phyloP scores from a whole-genome alignment of 2,329 filamentous ascomycete species.

The Decorospora gaudefroyi region DNA sequence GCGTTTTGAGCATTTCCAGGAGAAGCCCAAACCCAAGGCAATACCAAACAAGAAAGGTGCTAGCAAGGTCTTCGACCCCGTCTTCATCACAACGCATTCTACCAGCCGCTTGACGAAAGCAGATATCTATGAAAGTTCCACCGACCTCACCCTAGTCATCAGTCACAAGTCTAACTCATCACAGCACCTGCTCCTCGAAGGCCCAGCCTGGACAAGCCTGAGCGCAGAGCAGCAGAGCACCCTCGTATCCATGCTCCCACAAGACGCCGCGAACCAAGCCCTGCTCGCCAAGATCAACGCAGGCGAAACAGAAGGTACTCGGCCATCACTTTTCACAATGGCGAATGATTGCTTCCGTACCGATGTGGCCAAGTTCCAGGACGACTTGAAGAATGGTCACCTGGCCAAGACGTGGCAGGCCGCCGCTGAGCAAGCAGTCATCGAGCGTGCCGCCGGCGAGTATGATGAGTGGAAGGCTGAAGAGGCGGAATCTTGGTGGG shows the following conservation, averaged over 20 bases:
- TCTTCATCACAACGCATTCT: slow-evolving; percentile 41
- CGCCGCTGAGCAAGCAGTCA: slow-evolving; percentile 59
- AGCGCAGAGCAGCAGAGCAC: slow-evolving; percentile 24
- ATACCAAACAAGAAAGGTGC: slow-evolving; percentile 11
- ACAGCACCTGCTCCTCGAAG: slow-evolving; percentile 40
- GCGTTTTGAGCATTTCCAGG: slow-evolving; percentile 23
- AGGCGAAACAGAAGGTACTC: slow-evolving; percentile 21
- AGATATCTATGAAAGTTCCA: slow-evolving; percentile 36
- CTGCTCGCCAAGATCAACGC: slow-evolving; percentile 19
- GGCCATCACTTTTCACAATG: slow-evolving; percentile 31
- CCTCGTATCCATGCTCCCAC: slow-evolving; percentile 34
- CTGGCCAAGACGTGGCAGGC: slow-evolving; percentile 62
- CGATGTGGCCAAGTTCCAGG: slow-evolving; percentile 59
- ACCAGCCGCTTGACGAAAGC: slow-evolving; percentile 37
- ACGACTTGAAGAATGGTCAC: slow-evolving; percentile 60
- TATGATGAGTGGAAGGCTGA: slow-evolving; percentile 62
- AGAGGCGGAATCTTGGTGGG: slow-evolving; percentile 62
- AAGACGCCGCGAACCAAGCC: slow-evolving; percentile 18
- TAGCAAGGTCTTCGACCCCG: slow-evolving; percentile 37
- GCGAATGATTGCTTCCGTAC: slow-evolving; percentile 56
- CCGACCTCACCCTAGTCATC: neutral
- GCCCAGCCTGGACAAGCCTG: slow-evolving; percentile 40
- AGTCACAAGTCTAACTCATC: slow-evolving; percentile 3
- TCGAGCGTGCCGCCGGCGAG: slow-evolving; percentile 57
- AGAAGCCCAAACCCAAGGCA: slow-evolving; percentile 13